Evolutionary conservation across 2,329 filamentous ascomycete species (phyloP), one percentile per base, ranked within the genome.

Genomic region (Exophiala aquamarina): DNA sequence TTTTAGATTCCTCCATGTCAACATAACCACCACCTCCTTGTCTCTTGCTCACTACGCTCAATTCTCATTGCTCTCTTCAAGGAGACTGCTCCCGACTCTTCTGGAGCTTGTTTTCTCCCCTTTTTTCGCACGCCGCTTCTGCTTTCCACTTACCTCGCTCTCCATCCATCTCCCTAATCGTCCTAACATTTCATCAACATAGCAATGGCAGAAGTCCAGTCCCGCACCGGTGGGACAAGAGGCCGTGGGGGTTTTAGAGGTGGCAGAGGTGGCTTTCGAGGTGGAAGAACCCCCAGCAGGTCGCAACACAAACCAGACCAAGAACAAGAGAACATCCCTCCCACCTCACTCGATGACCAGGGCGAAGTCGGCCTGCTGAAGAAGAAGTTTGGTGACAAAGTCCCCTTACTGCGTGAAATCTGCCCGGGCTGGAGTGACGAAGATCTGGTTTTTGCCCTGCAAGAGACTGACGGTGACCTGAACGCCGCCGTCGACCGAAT

Each of bases 341-440:
- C 75, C 64, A 70, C 81, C 56, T 74, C 79, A 59, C 79, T 86
- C 56, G 82, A 85, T 65, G 91, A 97, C 63, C 86, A 95, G 68
- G 87, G 89, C 68, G 91, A 96, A 70, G 80, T 97, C 59, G 88
- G 86, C 65, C 83, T 94, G 72, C 83, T 97, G 66, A 94, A 94
- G 81, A 90, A 89, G 77, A 84, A 88, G 69, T 93, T 95, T 67
- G 81, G 86, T 63, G 75, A 76, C 63, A 88, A 92, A 73, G 81
- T 95, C 61, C 77, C 77, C 54, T 83, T 85, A 63, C 83, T 98
- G 67, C 90, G 89, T 74, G 91, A 95, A 69, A 84, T 97, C 74
- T 96, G 95, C 75, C 83, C 89, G 50, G 86, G 90, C 70, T 97
- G 92, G 93, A 92, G 90, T 61, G 89, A 95, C 64, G 89, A 91